Percentiles rank a stretch among this genome's conserved stretches.
Evolutionary conservation across 257 asterid genomes (phyloP).

Genomic region (Scutellaria baicalensis): DNA sequence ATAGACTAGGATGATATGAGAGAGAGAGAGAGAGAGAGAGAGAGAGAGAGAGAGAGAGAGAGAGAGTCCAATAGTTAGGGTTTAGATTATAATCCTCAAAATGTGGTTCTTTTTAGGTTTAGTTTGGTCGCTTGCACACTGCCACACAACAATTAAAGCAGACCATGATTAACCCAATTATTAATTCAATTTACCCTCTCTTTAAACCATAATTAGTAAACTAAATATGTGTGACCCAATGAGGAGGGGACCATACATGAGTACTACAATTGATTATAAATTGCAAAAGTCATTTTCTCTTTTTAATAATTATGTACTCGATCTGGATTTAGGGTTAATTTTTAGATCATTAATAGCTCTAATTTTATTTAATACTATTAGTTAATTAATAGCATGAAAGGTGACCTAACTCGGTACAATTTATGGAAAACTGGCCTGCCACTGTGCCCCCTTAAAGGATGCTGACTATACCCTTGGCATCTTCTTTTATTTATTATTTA

Average conservation of each 20-base stretch:
- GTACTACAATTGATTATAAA: slow-evolving; percentile 6
- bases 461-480: slow-evolving; percentile 10
- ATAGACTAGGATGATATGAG: no score
- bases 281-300: neutral
- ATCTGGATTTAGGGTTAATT: neutral
- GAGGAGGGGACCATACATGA: slow-evolving; percentile 21
- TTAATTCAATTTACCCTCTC: neutral
- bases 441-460: slow-evolving; percentile 13
- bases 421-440: slow-evolving; percentile 22
- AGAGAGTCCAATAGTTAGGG: slow-evolving; percentile 21
- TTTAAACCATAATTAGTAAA: slow-evolving; percentile 14
- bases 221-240: slow-evolving; percentile 12
- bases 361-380: neutral
- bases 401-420: slow-evolving; percentile 31
- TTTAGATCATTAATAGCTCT: neutral
- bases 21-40: neutral
- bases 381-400: slow-evolving; percentile 6
- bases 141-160: slow-evolving; percentile 8
- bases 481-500: neutral
- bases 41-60: neutral
- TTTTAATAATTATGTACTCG: neutral
- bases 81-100: slow-evolving; percentile 13
- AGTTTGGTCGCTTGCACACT: slow-evolving; percentile 39
- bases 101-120: slow-evolving; percentile 37
- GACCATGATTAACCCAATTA: slow-evolving; percentile 5